Conservation (phyloP, 2,329 filamentous ascomycete species). For the Eurotiales sp. region DNA sequence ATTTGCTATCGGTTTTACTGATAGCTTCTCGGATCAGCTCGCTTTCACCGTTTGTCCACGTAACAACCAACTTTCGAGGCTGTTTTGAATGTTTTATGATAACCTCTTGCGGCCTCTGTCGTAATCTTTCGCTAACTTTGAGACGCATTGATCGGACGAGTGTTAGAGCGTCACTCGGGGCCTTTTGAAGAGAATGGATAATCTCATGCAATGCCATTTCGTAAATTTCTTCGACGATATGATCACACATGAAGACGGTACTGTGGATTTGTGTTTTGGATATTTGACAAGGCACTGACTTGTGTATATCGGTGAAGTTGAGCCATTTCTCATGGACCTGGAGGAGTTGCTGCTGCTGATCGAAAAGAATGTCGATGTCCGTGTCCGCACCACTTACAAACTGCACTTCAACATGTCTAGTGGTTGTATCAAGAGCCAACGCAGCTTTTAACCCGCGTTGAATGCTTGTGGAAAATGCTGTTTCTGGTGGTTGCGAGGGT, state of each 20-base stretch:
- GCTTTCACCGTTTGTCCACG: not conserved
- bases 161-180: not conserved
- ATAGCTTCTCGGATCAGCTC: not conserved
- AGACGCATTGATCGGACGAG: not conserved
- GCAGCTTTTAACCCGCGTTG: not conserved
- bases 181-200: not conserved
- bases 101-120: not conserved
- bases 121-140: not conserved
- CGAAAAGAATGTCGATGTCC: not conserved
- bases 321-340: conserved; percentile 3
- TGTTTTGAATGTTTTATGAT: not conserved
- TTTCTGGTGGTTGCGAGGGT: not conserved
- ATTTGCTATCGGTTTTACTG: not conserved
- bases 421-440: not conserved
- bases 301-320: not conserved
- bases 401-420: not conserved
- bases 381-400: not conserved
- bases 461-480: not conserved
- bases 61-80: not conserved
- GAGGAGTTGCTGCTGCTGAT: not conserved
- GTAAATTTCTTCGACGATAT: not conserved
- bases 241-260: not conserved
- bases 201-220: conserved; percentile 1
- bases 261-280: not conserved
- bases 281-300: not conserved